phyloP scores from a whole-genome alignment of 2,329 filamentous ascomycete genomes.

The Teratosphaeria viscida region DNA sequence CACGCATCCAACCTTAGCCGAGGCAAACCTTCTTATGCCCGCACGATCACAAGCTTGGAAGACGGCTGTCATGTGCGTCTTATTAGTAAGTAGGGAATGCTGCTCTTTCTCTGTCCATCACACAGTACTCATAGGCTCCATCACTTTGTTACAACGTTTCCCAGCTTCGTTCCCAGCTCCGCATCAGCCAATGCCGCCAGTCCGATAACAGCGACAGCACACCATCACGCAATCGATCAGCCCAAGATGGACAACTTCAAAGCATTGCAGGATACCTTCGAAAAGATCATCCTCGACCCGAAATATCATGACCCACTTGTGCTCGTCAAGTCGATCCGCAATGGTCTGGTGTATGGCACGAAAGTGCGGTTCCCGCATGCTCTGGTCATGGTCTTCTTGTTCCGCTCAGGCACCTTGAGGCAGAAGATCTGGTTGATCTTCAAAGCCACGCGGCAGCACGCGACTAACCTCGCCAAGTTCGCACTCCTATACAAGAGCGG shows the following conservation, averaged over 20 bases:
- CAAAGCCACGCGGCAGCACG: constrained; percentile 81
- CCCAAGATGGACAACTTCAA: constrained; percentile 11
- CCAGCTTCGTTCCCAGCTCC: background rate
- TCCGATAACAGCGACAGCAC: background rate
- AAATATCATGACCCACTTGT: constrained; percentile 75
- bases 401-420: constrained; percentile 72
- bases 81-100: background rate
- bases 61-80: background rate
- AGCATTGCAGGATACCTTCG: constrained; percentile 46
- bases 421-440: constrained; percentile 71
- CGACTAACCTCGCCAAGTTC: constrained; percentile 83
- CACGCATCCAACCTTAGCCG: background rate
- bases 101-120: background rate
- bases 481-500: constrained; percentile 80
- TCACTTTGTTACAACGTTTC: background rate
- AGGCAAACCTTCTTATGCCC: background rate
- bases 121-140: background rate
- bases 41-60: background rate
- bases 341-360: constrained; percentile 90
- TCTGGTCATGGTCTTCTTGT: constrained; percentile 95
- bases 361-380: constrained; percentile 98
- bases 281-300: constrained; percentile 69
- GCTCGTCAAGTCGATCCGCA: constrained; percentile 85
- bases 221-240: background rate
- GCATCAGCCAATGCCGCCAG: background rate